Evolutionary conservation across 305 asterid genomes (phyloP).

Genomic region (Rubia peregrina): DNA sequence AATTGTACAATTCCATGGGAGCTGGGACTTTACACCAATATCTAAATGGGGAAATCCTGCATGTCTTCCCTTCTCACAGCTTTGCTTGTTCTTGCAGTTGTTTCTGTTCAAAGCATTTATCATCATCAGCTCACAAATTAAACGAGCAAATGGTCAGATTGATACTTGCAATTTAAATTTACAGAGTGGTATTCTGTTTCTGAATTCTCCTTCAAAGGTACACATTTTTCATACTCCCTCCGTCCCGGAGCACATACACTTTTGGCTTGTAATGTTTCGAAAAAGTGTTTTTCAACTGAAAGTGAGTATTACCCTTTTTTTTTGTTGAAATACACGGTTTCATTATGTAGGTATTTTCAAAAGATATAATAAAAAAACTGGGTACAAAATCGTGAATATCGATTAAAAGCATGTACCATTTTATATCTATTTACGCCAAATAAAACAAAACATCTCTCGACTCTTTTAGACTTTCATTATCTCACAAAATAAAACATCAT

Average conservation of each 20-base stretch:
- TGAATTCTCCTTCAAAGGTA: background rate
- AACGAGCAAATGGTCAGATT: background rate
- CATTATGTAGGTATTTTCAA: no score
- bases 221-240: no score
- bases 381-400: no score
- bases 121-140: background rate
- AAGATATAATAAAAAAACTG: no score
- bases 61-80: constrained; percentile 6
- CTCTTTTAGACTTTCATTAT: constrained; percentile 1
- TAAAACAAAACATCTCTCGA: background rate
- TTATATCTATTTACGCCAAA: background rate
- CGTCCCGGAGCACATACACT: no score
- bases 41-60: background rate
- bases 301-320: no score
- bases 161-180: background rate
- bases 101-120: constrained; percentile 15
- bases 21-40: background rate
- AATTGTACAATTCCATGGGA: background rate
- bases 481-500: background rate
- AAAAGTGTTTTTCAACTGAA: no score
- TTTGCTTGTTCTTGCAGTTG: constrained; percentile 27
- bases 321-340: background rate
- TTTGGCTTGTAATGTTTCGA: no score
- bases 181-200: background rate
- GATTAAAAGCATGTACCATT: no score